A percentile compares a stretch with the other conserved stretches of the same genome.
Evolutionary conservation across 1,284 basidiomycete species (phyloP).

Genomic region (Papiliotrema nemorosa): DNA sequence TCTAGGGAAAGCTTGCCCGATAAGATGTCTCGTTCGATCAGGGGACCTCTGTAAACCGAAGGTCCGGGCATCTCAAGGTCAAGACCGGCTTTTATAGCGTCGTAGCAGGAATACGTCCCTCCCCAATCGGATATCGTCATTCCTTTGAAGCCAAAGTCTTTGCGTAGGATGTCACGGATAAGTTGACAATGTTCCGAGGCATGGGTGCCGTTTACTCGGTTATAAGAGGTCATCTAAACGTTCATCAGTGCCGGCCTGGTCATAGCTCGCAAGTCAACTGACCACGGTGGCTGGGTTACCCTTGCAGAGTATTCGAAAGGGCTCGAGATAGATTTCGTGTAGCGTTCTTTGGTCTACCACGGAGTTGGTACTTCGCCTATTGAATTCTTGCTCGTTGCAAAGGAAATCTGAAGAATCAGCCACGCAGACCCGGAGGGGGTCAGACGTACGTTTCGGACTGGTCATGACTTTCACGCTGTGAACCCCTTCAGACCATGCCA

Average conservation of each 20-base stretch:
- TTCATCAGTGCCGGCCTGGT: neutral
- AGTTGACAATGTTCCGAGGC: neutral
- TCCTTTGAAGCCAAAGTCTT: neutral
- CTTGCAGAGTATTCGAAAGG: neutral
- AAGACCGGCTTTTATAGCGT: neutral
- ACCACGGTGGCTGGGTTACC: neutral
- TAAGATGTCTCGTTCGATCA: neutral
- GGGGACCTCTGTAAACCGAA: neutral
- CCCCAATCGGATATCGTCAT: neutral
- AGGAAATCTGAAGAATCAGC: neutral
- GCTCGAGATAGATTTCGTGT: neutral
- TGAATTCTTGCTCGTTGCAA: neutral
- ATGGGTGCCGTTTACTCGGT: neutral
- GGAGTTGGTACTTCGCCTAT: neutral
- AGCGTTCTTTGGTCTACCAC: neutral
- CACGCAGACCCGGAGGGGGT: neutral
- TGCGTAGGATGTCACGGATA: neutral
- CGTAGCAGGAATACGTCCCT: neutral
- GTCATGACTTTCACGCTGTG: neutral
- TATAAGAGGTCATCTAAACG: neutral
- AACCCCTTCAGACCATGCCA: neutral
- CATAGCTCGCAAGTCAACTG: no score
- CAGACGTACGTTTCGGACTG: neutral
- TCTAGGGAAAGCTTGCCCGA: neutral
- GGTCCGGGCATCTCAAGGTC: constrained; percentile 1